Evolutionary conservation across 768 basidiomycete species (phyloP), one percentile per base, ranked within the genome.

Genomic region (Fomitopsis pulvina): DNA sequence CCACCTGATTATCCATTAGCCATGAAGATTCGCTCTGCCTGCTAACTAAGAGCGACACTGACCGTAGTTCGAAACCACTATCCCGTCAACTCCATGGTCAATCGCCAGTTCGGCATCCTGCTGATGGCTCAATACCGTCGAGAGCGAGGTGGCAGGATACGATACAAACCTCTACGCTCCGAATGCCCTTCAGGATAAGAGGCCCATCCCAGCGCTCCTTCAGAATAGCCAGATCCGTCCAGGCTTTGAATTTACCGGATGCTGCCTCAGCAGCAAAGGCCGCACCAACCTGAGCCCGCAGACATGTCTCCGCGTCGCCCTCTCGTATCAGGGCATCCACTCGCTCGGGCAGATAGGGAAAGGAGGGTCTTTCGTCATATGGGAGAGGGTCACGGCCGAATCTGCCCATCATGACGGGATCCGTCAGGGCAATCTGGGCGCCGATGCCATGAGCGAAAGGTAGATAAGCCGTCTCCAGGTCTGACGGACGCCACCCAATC

Each of bases 31-130:
- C 10, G 58, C 71, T 26, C 41, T n/a, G n/a, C n/a, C n/a, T n/a
- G n/a, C n/a, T n/a, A n/a, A n/a, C n/a, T n/a, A n/a, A n/a, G n/a
- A n/a, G n/a, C n/a, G n/a, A n/a, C n/a, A n/a, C n/a, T n/a, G n/a
- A 83, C 85, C 85, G 55, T 91, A 88, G 58, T 90, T 92, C 8
- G 85, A 88, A 16, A 91, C 83, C 41, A 92, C 62, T 50, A 92
- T 85, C 0, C 85, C 88, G 48, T 90, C 77, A 11, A 80, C 71
- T 0, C 84, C 78, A 18, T 73, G 57, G 22, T 85, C 78, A 12
- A 87, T 60, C 0, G 85, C 84, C 57, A 74, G 77, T 59, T 85
- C 78, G 3, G 87, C 87, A 62, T 90, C 87, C 70, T 67, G 32
- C 45, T 11, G 27, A 26, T 7, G n/a, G 34, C 37, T 21, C 20